Conservation (phyloP, 352 stramenopile genomes). For the Phytopythium aichiense region DNA sequence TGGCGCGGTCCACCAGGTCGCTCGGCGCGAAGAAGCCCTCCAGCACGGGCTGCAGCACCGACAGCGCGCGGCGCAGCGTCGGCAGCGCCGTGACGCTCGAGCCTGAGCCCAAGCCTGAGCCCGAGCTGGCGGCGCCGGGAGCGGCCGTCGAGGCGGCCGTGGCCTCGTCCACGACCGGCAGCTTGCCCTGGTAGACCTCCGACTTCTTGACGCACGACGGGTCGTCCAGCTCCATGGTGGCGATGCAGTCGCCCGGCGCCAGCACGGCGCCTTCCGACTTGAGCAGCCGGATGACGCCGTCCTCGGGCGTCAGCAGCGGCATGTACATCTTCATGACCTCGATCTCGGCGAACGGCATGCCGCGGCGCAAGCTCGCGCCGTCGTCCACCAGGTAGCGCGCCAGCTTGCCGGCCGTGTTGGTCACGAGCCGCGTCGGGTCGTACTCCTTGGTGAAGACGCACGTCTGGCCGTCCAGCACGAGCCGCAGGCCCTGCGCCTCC, state of each 20-base stretch:
- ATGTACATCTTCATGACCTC: slow-evolving; percentile 99
- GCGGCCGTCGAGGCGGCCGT: slow-evolving; percentile 20
- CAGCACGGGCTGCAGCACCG: slow-evolving; percentile 90
- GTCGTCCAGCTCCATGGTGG: slow-evolving; percentile 97
- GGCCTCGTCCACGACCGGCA: slow-evolving; percentile 39
- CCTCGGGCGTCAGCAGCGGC: slow-evolving; percentile 96
- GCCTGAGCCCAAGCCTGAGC: neutral
- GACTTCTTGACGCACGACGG: slow-evolving; percentile 95
- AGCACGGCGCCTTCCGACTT: slow-evolving; percentile 96
- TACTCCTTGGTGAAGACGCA: slow-evolving; percentile 99
- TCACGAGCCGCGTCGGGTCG: slow-evolving; percentile 97
- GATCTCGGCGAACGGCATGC: slow-evolving; percentile 86
- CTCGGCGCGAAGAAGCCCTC: slow-evolving; percentile 91
- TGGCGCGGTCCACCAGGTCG: slow-evolving; percentile 80
- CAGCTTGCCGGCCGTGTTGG: slow-evolving; percentile 98
- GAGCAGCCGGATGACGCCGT: slow-evolving; percentile 93
- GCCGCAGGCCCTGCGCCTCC: slow-evolving; percentile 83
- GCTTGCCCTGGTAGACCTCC: slow-evolving; percentile 87
- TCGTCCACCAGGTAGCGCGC: slow-evolving; percentile 98
- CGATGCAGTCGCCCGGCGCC: slow-evolving; percentile 95
- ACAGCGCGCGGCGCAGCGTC: slow-evolving; percentile 73
- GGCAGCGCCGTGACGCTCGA: slow-evolving; percentile 54
- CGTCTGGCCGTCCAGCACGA: slow-evolving; percentile 94
- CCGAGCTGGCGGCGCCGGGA: too few species aligned
- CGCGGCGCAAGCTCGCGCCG: slow-evolving; percentile 84